These are phyloP conservation scores for Lecanicillium sp. DNA, from an alignment of 2,329 filamentous ascomycete species.

Conservation along the genomic window DNA sequence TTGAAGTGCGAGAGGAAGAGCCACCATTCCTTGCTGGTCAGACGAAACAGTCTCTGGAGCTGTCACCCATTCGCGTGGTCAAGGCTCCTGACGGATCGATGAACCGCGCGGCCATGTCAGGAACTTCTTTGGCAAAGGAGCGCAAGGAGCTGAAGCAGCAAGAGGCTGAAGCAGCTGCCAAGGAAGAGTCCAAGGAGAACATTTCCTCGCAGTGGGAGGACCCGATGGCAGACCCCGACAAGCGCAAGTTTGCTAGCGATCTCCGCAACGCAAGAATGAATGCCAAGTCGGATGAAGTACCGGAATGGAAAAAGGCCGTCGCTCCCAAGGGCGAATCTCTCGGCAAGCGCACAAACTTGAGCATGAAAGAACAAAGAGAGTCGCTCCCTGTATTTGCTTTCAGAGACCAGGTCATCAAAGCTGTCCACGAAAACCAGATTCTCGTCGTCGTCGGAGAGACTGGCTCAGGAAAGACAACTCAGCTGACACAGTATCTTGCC, in stretches of 20 bases:
- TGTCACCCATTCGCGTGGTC: slow-evolving; percentile 92
- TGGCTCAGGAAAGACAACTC: slow-evolving; percentile 94
- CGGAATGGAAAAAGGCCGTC: slow-evolving; percentile 87
- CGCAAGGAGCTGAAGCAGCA: slow-evolving; percentile 81
- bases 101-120: slow-evolving; percentile 92
- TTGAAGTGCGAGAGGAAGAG: slow-evolving; percentile 92
- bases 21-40: slow-evolving; percentile 93
- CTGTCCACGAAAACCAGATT: slow-evolving; percentile 79
- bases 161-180: slow-evolving; percentile 67
- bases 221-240: slow-evolving; percentile 81
- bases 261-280: slow-evolving; percentile 59
- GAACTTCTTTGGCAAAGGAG: slow-evolving; percentile 81
- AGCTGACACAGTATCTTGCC: slow-evolving; percentile 89
- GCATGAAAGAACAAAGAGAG: slow-evolving; percentile 91
- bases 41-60: slow-evolving; percentile 89
- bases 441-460: slow-evolving; percentile 96
- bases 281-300: slow-evolving; percentile 58
- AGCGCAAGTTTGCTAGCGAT: slow-evolving; percentile 83
- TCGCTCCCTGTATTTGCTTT: slow-evolving; percentile 85
- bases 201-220: slow-evolving; percentile 91
- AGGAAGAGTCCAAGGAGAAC: slow-evolving; percentile 73
- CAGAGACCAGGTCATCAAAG: slow-evolving; percentile 77
- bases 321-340: slow-evolving; percentile 71
- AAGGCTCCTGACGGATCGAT: slow-evolving; percentile 98
- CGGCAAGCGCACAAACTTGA: slow-evolving; percentile 81